Conservation (phyloP, 2,329 filamentous ascomycete species). For the Apiospora aurea region DNA sequence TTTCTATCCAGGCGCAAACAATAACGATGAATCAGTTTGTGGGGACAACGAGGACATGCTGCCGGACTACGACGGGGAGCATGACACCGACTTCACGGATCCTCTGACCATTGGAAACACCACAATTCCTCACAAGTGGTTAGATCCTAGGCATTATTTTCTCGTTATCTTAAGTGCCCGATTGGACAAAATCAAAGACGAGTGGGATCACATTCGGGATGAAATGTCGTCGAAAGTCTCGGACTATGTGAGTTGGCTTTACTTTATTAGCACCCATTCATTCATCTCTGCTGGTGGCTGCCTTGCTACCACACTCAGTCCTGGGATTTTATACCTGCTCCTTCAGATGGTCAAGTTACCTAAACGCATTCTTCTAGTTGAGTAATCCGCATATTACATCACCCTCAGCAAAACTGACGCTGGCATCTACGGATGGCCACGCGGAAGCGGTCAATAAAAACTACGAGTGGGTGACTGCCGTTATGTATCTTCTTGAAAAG, state of each 20-base stretch:
- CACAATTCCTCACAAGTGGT: background rate
- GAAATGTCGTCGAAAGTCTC: background rate
- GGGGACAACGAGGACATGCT: constrained; percentile 19
- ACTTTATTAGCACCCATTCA: background rate
- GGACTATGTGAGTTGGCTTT: background rate
- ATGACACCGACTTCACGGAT: background rate
- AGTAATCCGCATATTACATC: background rate
- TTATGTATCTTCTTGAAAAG: background rate
- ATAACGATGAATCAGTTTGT: background rate
- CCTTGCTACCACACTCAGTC: too few species aligned
- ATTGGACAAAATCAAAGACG: background rate
- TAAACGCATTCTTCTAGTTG: background rate
- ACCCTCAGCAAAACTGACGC: background rate
- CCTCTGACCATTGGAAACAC: background rate
- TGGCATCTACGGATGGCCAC: background rate
- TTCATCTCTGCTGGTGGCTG: too few species aligned
- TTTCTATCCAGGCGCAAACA: background rate
- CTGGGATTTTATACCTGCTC: too few species aligned
- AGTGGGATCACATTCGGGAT: background rate
- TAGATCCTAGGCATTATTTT: constrained; percentile 6
- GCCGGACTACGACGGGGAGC: background rate
- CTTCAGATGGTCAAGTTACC: too few species aligned
- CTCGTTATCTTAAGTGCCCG: background rate
- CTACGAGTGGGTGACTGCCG: constrained; percentile 5
- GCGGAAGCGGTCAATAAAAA: background rate